A percentile compares a stretch with the other conserved stretches of the same genome.
These are phyloP conservation scores for Stenogyne calaminthoides DNA, from an alignment of 305 asterid genomes.

Conservation along the genomic window DNA sequence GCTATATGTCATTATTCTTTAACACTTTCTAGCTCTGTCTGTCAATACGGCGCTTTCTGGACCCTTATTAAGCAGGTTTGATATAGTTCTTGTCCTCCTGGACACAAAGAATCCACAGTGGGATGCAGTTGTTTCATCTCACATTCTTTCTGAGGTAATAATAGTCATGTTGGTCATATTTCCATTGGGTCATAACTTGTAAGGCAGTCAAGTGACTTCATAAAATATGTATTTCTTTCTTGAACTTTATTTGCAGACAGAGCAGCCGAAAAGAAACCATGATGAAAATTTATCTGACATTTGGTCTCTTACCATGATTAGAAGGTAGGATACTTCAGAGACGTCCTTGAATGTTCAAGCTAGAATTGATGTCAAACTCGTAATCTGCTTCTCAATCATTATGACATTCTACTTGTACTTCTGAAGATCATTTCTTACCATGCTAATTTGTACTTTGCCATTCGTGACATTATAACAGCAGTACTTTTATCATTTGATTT, in stretches of 20 bases:
- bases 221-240: slow-evolving; percentile 24
- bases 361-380: slow-evolving; percentile 19
- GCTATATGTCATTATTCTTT: slow-evolving; percentile 34
- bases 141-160: slow-evolving; percentile 87
- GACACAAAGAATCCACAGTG: slow-evolving; percentile 95
- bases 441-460: background rate
- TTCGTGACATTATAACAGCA: background rate
- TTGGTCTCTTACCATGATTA: slow-evolving; percentile 89
- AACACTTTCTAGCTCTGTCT: slow-evolving; percentile 68
- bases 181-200: slow-evolving; percentile 15
- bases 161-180: slow-evolving; percentile 24
- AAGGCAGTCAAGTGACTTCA: slow-evolving; percentile 16
- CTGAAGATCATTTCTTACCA: slow-evolving; percentile 13
- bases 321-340: slow-evolving; percentile 55
- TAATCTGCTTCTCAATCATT: background rate
- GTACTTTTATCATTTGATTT: background rate
- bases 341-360: slow-evolving; percentile 15
- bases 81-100: slow-evolving; percentile 88
- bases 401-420: background rate
- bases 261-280: slow-evolving; percentile 43
- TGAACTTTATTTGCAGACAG: slow-evolving; percentile 50
- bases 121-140: slow-evolving; percentile 97
- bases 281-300: slow-evolving; percentile 56
- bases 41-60: slow-evolving; percentile 98
- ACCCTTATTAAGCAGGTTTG: slow-evolving; percentile 93